phyloP scores from a whole-genome alignment of 2,329 filamentous ascomycete genomes.

The Decorospora gaudefroyi region DNA sequence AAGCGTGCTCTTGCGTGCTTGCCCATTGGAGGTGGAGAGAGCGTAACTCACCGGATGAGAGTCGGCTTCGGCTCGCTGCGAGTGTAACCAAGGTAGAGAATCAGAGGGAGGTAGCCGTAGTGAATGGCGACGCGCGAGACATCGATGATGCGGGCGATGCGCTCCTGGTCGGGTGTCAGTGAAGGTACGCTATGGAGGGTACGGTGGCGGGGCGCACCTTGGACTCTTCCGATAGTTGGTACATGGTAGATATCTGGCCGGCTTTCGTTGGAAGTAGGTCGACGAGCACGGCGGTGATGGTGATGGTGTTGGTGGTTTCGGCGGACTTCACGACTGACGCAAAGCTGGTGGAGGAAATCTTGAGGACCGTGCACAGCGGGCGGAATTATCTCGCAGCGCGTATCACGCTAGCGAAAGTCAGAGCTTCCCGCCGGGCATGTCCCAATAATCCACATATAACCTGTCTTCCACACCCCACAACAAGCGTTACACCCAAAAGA shows the following conservation, averaged over 20 bases:
- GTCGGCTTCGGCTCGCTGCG: constrained; percentile 89
- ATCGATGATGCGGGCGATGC: constrained; percentile 96
- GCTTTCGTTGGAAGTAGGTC: constrained; percentile 1
- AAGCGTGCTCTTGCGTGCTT: neutral
- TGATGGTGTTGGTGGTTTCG: constrained; percentile 9
- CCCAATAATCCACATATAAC: constrained; percentile 16
- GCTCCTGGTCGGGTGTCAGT: constrained; percentile 68
- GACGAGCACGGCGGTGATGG: constrained; percentile 2
- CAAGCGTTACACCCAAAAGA: constrained; percentile 5
- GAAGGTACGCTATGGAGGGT: neutral
- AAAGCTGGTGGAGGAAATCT: constrained; percentile 33
- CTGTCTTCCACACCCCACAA: constrained; percentile 5
- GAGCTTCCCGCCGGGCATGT: no score
- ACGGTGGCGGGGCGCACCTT: constrained; percentile 66
- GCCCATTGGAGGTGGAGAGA: neutral
- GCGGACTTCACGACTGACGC: constrained; percentile 12
- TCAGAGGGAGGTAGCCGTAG: constrained; percentile 96
- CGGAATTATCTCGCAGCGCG: constrained; percentile 9
- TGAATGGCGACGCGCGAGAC: constrained; percentile 91
- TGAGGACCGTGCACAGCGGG: constrained; percentile 14
- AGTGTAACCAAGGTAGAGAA: constrained; percentile 96
- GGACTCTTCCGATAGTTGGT: constrained; percentile 87
- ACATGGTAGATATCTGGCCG: constrained; percentile 49
- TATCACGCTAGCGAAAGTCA: constrained; percentile 13
- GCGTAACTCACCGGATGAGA: constrained; percentile 64